A percentile compares a stretch with the other conserved stretches of the same genome.
Conservation (phyloP, 2,329 filamentous ascomycete species). For the Blastomyces emzantsi region DNA sequence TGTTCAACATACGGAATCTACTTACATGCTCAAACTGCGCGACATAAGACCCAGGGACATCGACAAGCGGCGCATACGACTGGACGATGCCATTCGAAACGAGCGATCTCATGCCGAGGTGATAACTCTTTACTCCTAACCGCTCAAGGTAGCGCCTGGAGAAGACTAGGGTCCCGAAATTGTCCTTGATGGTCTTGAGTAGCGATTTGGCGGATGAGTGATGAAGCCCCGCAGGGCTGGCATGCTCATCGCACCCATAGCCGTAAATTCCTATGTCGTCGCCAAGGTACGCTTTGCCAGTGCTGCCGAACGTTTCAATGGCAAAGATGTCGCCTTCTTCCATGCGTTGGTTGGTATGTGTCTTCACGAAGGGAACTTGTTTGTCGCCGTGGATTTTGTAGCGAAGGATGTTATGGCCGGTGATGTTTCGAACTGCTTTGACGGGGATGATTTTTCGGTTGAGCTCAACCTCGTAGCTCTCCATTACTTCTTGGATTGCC, state of each 20-base stretch:
- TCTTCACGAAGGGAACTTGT: constrained; percentile 48
- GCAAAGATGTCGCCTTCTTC: constrained; percentile 52
- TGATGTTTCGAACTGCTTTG: constrained; percentile 48
- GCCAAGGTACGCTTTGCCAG: constrained; percentile 41
- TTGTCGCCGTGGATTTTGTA: constrained; percentile 51
- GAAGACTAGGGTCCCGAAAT: constrained; percentile 55
- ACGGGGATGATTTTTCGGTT: constrained; percentile 40
- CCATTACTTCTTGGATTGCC: constrained; percentile 54
- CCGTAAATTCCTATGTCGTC: constrained; percentile 49
- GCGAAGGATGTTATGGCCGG: constrained; percentile 47
- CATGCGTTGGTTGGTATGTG: constrained; percentile 44
- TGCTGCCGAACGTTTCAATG: constrained; percentile 51
- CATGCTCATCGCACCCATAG: constrained; percentile 39
- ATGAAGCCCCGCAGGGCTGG: constrained; percentile 38
- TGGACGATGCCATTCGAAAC: constrained; percentile 51
- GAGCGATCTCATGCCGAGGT: constrained; percentile 51
- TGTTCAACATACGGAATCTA: constrained; percentile 17
- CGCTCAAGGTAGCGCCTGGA: constrained; percentile 54
- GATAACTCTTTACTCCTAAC: constrained; percentile 52
- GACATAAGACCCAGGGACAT: constrained; percentile 52
- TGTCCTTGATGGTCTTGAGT: constrained; percentile 51
- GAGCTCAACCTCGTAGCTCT: constrained; percentile 52
- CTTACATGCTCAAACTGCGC: constrained; percentile 55
- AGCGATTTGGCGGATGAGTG: constrained; percentile 48
- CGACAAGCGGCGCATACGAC: constrained; percentile 47